Evolutionary conservation across 257 asterid genomes (phyloP).

Genomic region (Solanum sitiens): DNA sequence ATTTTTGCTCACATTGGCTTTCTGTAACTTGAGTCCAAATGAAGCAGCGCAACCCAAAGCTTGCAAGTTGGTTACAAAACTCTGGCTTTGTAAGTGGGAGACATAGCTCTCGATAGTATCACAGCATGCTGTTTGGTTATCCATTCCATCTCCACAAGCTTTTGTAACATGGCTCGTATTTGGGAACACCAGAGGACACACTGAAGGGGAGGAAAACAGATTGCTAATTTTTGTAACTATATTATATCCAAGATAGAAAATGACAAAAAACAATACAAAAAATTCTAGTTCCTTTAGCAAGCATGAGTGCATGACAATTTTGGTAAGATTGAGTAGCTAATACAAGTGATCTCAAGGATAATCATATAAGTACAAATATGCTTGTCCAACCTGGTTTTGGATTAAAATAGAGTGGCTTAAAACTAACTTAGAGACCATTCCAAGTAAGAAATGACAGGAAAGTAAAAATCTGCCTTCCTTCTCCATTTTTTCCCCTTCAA

Average conservation of each 20-base stretch:
- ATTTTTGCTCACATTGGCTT: constrained; percentile 64
- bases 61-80: constrained; percentile 92
- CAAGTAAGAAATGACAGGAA: not conserved
- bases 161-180: constrained; percentile 46
- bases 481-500: not conserved
- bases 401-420: not conserved
- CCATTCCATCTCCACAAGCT: constrained; percentile 42
- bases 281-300: not conserved
- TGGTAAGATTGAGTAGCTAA: not conserved
- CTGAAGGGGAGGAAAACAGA: constrained; percentile 27
- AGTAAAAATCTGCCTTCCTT: not conserved
- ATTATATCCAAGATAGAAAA: not conserved
- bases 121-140: constrained; percentile 64
- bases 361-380: not conserved
- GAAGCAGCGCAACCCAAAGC: constrained; percentile 92
- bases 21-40: constrained; percentile 62
- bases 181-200: constrained; percentile 86
- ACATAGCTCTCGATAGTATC: constrained; percentile 56
- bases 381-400: not conserved
- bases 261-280: not conserved
- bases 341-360: not conserved
- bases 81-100: constrained; percentile 88
- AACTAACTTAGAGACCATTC: not conserved
- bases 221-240: not conserved
- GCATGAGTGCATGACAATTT: not conserved